Percentiles rank a stretch among this genome's conserved stretches.
These are phyloP conservation scores for Sugiyamaella pinicola DNA, from an alignment of 1,139 yeast genomes.

Conservation along the genomic window DNA sequence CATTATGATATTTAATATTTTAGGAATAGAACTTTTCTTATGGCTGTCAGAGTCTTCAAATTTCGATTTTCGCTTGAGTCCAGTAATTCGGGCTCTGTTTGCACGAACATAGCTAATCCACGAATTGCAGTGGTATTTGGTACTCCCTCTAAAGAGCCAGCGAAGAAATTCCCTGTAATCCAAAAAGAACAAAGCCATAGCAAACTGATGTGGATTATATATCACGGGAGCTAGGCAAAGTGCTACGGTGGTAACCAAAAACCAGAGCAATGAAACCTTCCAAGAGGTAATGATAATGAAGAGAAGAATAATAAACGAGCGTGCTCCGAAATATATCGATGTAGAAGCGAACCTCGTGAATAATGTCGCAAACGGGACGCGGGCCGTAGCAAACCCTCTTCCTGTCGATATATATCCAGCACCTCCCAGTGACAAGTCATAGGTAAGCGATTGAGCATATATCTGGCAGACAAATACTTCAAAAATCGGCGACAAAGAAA, in stretches of 20 bases:
- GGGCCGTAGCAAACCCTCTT: slow-evolving; percentile 76
- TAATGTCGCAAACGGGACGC: slow-evolving; percentile 60
- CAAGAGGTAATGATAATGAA: slow-evolving; percentile 71
- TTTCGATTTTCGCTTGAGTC: slow-evolving; percentile 53
- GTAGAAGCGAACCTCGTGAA: slow-evolving; percentile 66
- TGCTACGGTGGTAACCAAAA: slow-evolving; percentile 74
- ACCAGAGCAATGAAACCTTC: slow-evolving; percentile 80
- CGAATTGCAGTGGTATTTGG: slow-evolving; percentile 51
- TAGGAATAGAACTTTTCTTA: slow-evolving; percentile 47
- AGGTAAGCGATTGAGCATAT: slow-evolving; percentile 69
- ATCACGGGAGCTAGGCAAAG: slow-evolving; percentile 76
- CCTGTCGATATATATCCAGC: slow-evolving; percentile 86
- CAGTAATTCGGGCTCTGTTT: slow-evolving; percentile 64
- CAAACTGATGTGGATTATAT: slow-evolving; percentile 86
- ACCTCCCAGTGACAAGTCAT: slow-evolving; percentile 76
- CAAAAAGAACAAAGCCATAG: slow-evolving; percentile 64
- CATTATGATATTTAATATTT: slow-evolving; percentile 52
- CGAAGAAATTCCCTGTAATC: slow-evolving; percentile 67
- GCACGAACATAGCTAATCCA: slow-evolving; percentile 63
- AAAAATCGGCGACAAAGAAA: slow-evolving; percentile 77
- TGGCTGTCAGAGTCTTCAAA: slow-evolving; percentile 24
- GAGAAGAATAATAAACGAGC: slow-evolving; percentile 56
- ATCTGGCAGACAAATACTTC: slow-evolving; percentile 88
- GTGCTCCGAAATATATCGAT: slow-evolving; percentile 67
- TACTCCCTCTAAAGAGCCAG: slow-evolving; percentile 73